A percentile compares a stretch with the other conserved stretches of the same genome.
Conservation (phyloP, 345 rosid genomes). For the Barbarea vulgaris region DNA sequence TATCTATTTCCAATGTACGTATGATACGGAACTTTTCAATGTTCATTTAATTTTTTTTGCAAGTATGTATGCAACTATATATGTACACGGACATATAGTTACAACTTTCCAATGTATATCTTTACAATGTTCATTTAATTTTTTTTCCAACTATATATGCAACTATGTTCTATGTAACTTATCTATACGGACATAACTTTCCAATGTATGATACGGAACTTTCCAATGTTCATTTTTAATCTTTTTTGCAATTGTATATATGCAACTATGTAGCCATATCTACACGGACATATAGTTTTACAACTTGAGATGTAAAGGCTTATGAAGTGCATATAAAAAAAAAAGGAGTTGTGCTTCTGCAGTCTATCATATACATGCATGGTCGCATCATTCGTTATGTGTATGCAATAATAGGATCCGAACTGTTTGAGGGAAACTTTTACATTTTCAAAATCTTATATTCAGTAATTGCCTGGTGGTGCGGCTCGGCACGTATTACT, state of each 20-base stretch:
- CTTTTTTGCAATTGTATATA: background rate
- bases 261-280: background rate
- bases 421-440: background rate
- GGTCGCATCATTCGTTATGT: background rate
- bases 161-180: background rate
- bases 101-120: slow-evolving; percentile 7
- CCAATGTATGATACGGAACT: too few species aligned
- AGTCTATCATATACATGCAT: background rate
- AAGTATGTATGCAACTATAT: background rate
- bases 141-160: background rate
- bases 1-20: background rate
- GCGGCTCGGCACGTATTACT: background rate
- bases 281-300: background rate
- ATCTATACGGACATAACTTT: background rate
- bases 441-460: background rate
- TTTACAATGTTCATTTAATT: slow-evolving; percentile 6
- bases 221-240: too few species aligned
- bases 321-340: background rate
- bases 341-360: background rate
- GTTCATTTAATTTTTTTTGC: background rate
- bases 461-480: background rate
- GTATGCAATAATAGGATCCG: background rate
- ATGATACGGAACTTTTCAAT: slow-evolving; percentile 20
- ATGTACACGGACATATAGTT: too few species aligned
- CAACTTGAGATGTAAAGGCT: background rate